Evolutionary conservation across 2,329 filamentous ascomycete genomes (phyloP).

Genomic region (Sclerotinia nivalis): DNA sequence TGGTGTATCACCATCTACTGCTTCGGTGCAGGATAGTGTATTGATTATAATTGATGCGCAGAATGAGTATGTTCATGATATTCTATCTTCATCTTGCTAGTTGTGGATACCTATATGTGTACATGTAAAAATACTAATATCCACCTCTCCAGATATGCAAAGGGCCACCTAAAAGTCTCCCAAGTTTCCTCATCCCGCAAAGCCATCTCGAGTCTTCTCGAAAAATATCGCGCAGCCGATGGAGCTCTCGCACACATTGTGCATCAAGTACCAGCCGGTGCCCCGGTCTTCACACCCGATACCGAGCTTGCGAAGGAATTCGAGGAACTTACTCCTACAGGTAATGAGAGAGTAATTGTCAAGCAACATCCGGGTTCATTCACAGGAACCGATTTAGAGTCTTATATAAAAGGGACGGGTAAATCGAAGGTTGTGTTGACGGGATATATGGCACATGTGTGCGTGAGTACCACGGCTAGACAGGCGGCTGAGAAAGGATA

Average conservation of each 20-base stretch:
- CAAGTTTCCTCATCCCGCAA: conserved; percentile 55
- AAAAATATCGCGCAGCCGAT: conserved; percentile 57
- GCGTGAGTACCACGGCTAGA: conserved; percentile 63
- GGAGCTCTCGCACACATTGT: conserved; percentile 61
- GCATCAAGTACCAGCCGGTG: conserved; percentile 60
- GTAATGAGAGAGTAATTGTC: conserved; percentile 55
- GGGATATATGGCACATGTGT: conserved; percentile 67
- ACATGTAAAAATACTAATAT: background rate
- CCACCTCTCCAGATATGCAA: conserved; percentile 43
- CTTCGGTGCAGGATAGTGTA: conserved; percentile 57
- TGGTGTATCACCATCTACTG: conserved; percentile 56
- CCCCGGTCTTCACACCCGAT: conserved; percentile 65
- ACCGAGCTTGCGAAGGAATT: conserved; percentile 63
- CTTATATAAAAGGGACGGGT: conserved; percentile 51
- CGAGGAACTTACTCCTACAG: conserved; percentile 54
- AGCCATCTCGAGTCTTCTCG: conserved; percentile 57
- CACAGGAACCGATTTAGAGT: conserved; percentile 59
- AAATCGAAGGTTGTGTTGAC: conserved; percentile 60
- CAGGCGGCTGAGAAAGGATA: conserved; percentile 61
- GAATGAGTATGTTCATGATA: conserved; percentile 57
- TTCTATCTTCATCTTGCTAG: background rate
- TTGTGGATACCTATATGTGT: background rate
- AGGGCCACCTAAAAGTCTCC: conserved; percentile 57
- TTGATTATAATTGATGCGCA: conserved; percentile 71
- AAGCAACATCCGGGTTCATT: conserved; percentile 63